Conservation (phyloP, 2,329 filamentous ascomycete species). For the Stagonosporopsis tanaceti region DNA sequence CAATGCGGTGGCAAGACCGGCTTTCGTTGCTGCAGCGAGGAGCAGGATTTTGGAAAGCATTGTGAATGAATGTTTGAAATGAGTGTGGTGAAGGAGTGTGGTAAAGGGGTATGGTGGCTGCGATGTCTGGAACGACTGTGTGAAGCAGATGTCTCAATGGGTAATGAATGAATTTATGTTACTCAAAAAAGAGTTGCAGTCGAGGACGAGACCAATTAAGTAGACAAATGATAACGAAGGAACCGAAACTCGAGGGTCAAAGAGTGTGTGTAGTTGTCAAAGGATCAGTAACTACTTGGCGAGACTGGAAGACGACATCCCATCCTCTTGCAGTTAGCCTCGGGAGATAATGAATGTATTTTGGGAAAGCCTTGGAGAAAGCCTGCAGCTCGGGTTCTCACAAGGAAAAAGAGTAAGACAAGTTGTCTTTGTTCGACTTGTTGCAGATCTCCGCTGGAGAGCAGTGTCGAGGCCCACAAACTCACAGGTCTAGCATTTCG, state of each 20-base stretch:
- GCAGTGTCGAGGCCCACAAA: conserved; percentile 11
- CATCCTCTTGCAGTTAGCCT: not conserved
- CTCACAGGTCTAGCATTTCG: conserved; percentile 12
- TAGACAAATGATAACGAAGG: not conserved
- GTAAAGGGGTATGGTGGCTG: not conserved
- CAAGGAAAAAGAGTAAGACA: conserved; percentile 8
- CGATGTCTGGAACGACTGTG: not conserved
- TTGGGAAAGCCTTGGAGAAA: not conserved
- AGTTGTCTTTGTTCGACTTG: conserved; percentile 11
- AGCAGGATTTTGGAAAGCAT: conserved; percentile 32
- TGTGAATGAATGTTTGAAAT: conserved; percentile 5
- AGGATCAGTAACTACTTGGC: not conserved
- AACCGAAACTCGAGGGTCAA: conserved; percentile 1
- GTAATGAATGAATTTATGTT: conserved; percentile 1
- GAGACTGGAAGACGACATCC: not conserved
- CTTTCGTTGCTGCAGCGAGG: conserved; percentile 28
- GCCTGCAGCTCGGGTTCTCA: not conserved
- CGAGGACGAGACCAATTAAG: not conserved
- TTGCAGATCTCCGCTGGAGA: conserved; percentile 14
- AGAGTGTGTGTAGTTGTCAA: not conserved
- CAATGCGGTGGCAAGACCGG: conserved; percentile 25
- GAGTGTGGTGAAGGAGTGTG: conserved; percentile 3
- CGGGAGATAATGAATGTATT: conserved; percentile 1
- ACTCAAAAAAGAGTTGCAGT: not conserved
- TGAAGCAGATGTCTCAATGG: not conserved